Conservation (phyloP, 495 filamentous ascomycete species). For the Lineolata rhizophorae region DNA sequence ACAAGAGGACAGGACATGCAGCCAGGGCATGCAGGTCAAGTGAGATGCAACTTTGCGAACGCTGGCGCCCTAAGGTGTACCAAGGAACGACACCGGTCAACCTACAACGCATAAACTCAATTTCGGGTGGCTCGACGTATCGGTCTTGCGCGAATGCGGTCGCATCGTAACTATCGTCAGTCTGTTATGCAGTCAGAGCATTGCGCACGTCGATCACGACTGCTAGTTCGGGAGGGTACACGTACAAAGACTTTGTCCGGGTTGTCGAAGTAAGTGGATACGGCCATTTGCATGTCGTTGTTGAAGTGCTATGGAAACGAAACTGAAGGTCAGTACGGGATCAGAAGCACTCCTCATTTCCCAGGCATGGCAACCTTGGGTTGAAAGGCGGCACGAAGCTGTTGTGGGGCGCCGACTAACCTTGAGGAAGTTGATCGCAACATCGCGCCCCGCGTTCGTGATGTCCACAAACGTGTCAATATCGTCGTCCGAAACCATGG, state of each 20-base stretch:
- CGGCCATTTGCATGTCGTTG: background rate
- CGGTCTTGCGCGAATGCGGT: background rate
- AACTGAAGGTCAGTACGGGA: background rate
- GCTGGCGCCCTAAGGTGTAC: too few species aligned
- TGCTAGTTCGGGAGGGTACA: background rate
- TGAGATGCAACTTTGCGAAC: background rate
- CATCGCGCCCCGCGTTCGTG: background rate
- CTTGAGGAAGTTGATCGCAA: background rate
- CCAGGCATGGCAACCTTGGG: too few species aligned
- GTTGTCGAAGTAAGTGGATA: constrained; percentile 31
- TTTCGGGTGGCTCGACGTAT: background rate
- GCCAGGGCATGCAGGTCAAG: background rate
- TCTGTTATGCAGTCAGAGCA: background rate
- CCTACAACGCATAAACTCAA: background rate
- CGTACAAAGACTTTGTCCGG: constrained; percentile 30
- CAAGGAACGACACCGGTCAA: too few species aligned
- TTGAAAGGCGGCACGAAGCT: too few species aligned
- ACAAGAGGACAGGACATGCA: background rate
- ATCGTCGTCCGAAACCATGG: background rate
- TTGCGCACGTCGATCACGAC: background rate
- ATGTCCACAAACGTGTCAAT: background rate
- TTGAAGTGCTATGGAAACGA: background rate
- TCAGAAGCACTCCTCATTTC: too few species aligned
- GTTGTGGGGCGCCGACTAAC: too few species aligned
- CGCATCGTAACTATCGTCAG: background rate